Conservation (phyloP, 352 stramenopile genomes). For the Poterioochromonas sp. region DNA sequence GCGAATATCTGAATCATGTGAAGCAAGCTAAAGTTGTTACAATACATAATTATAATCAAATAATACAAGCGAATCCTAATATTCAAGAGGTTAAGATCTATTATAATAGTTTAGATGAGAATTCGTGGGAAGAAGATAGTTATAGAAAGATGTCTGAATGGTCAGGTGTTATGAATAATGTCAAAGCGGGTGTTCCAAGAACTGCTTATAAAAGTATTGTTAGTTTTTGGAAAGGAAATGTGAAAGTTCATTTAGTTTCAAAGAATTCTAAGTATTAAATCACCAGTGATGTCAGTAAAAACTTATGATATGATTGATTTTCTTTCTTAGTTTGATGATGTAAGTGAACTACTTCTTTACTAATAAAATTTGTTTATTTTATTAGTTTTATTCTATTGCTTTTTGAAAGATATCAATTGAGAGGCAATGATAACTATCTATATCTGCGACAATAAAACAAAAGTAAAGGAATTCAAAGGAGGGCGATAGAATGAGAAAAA, state of each 20-base stretch:
- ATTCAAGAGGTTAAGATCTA: conserved; percentile 47
- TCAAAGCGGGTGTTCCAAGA: conserved; percentile 63
- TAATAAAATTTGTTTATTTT: too few relatives aligned
- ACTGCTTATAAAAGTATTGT: conserved; percentile 70
- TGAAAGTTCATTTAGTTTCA: conserved; percentile 44
- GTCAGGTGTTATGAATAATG: conserved; percentile 61
- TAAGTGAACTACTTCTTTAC: too few relatives aligned
- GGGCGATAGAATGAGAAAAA: too few relatives aligned
- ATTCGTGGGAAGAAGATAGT: background rate
- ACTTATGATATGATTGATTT: too few relatives aligned
- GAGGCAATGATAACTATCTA: too few relatives aligned
- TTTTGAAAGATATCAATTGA: too few relatives aligned
- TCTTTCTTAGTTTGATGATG: too few relatives aligned
- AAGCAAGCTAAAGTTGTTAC: conserved; percentile 42
- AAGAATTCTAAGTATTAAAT: background rate
- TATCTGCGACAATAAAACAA: too few relatives aligned
- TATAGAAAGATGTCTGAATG: conserved; percentile 52
- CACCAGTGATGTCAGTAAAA: too few relatives aligned
- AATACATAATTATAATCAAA: too few relatives aligned
- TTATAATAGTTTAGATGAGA: conserved; percentile 46
- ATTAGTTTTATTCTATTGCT: too few relatives aligned
- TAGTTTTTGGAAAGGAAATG: conserved; percentile 42
- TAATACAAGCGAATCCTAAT: conserved; percentile 38
- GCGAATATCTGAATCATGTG: conserved; percentile 47
- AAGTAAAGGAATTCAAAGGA: too few relatives aligned